These are phyloP conservation scores for Mytilinidion resinicola DNA, from an alignment of 495 filamentous ascomycete species.

Conservation along the genomic window DNA sequence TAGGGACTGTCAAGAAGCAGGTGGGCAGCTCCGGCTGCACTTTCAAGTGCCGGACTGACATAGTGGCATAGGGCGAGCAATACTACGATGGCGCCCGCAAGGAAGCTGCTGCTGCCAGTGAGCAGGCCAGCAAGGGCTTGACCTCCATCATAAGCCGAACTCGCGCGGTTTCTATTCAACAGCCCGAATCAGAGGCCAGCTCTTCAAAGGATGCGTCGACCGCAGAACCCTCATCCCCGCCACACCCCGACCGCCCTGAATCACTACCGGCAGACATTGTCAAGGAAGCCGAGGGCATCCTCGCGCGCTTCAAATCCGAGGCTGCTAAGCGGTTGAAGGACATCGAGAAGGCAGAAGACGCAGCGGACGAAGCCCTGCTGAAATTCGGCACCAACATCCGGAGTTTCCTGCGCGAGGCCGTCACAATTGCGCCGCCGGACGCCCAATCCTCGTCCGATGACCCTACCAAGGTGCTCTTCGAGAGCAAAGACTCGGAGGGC, in stretches of 20 bases:
- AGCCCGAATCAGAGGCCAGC: conserved; percentile 15
- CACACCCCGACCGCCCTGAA: conserved; percentile 38
- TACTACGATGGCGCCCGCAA: conserved; percentile 79
- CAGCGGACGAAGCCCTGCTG: conserved; percentile 92
- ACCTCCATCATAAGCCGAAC: conserved; percentile 19
- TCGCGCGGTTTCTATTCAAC: conserved; percentile 26
- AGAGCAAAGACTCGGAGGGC: conserved; percentile 84
- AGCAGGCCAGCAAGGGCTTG: conserved; percentile 79
- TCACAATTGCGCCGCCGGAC: conserved; percentile 72
- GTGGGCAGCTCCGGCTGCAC: conserved; percentile 34
- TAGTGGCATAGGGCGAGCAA: conserved; percentile 60
- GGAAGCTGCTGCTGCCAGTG: conserved; percentile 70
- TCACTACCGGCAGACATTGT: conserved; percentile 43
- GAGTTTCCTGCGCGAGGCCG: conserved; percentile 85
- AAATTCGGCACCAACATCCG: conserved; percentile 88
- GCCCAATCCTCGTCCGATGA: conserved; percentile 29
- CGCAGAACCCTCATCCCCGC: background rate
- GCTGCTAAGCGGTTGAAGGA: conserved; percentile 82
- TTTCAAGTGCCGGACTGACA: background rate
- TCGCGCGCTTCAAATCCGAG: conserved; percentile 75
- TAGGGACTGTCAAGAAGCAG: conserved; percentile 84
- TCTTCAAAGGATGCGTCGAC: conserved; percentile 28
- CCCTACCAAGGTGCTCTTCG: conserved; percentile 57
- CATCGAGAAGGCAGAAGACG: conserved; percentile 89
- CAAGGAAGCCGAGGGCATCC: conserved; percentile 65